These are phyloP conservation scores for Nemania sp. DNA, from an alignment of 2,329 filamentous ascomycete genomes.

Conservation along the genomic window DNA sequence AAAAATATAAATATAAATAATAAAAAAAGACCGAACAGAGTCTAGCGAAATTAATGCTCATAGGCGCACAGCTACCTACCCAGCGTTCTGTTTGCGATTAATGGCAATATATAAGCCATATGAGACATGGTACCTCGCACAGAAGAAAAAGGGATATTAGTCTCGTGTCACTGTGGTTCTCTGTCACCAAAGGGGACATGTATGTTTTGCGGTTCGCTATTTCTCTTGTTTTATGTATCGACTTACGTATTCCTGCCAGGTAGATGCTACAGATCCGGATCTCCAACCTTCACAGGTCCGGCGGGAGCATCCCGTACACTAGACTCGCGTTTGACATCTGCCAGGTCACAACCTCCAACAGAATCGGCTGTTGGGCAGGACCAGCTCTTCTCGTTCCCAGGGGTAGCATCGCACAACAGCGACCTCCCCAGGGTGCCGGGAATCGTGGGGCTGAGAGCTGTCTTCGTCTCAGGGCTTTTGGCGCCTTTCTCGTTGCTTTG, in stretches of 20 bases:
- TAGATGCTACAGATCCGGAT: slow-evolving; percentile 13
- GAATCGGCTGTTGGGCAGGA: background rate
- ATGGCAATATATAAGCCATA: slow-evolving; percentile 27
- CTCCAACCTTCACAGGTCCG: slow-evolving; percentile 19
- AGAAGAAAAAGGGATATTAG: slow-evolving; percentile 29
- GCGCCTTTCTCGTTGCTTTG: slow-evolving; percentile 6
- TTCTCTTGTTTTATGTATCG: slow-evolving; percentile 3
- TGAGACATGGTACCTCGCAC: slow-evolving; percentile 26
- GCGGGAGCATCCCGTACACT: slow-evolving; percentile 20
- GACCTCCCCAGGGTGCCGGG: background rate
- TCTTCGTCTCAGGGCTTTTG: background rate
- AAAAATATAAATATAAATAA: background rate
- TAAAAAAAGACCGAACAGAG: background rate
- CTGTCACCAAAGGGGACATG: too few species aligned
- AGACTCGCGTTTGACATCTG: slow-evolving; percentile 26
- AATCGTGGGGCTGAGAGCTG: slow-evolving; percentile 22
- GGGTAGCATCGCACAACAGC: slow-evolving; percentile 10
- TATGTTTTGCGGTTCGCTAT: background rate
- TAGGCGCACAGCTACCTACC: background rate
- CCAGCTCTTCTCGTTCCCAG: background rate
- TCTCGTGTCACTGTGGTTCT: slow-evolving; percentile 21
- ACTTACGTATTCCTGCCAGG: background rate
- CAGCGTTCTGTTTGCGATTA: slow-evolving; percentile 22
- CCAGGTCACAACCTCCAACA: background rate
- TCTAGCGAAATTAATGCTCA: background rate